A percentile compares a stretch with the other conserved stretches of the same genome.
Evolutionary conservation across 768 basidiomycete genomes (phyloP).

Genomic region (Pisolithus microcarpus): DNA sequence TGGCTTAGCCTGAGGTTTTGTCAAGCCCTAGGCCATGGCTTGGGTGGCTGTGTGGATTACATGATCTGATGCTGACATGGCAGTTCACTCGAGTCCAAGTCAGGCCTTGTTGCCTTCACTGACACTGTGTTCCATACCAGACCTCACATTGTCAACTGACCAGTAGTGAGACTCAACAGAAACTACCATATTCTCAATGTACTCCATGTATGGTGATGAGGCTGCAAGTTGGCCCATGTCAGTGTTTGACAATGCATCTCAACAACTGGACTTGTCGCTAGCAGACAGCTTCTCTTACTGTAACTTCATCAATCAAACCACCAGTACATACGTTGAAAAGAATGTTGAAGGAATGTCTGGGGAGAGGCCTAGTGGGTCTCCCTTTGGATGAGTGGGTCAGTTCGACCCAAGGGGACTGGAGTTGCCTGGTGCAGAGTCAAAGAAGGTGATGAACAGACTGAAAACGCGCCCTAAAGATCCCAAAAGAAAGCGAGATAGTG

Average conservation of each 20-base stretch:
- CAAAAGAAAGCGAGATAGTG: too few species aligned
- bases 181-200: constrained; percentile 75
- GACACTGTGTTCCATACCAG: constrained; percentile 30
- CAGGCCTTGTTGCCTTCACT: constrained; percentile 22
- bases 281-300: constrained; percentile 29
- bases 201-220: constrained; percentile 79
- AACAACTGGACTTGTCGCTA: constrained; percentile 30
- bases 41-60: constrained; percentile 6
- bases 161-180: constrained; percentile 57
- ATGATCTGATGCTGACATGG: constrained; percentile 30
- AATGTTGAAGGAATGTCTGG: too few species aligned
- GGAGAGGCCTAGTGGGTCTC: too few species aligned
- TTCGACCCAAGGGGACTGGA: too few species aligned
- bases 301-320: constrained; percentile 26
- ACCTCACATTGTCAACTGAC: constrained; percentile 29
- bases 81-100: constrained; percentile 20
- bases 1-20: too few species aligned
- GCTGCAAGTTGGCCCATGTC: constrained; percentile 41
- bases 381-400: too few species aligned
- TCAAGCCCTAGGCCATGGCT: too few species aligned
- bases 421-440: too few species aligned
- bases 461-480: too few species aligned
- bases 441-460: too few species aligned
- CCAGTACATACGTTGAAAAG: constrained; percentile 8
- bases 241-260: constrained; percentile 31